These are phyloP conservation scores for Adansonia gregorii DNA, from an alignment of 441 rosid species.

Conservation along the genomic window DNA sequence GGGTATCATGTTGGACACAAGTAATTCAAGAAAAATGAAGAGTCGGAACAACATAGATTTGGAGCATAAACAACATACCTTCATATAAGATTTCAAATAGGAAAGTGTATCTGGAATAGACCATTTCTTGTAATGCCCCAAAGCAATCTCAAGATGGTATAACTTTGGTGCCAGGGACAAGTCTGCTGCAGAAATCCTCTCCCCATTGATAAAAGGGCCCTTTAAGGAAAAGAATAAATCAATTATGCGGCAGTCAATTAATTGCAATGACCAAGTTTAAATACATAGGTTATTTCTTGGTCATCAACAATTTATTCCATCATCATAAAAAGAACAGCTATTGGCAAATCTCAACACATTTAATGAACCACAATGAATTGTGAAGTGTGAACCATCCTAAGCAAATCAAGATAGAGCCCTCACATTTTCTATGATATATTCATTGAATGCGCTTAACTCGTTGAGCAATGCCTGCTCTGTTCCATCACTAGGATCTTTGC, in stretches of 20 bases:
- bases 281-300: neutral
- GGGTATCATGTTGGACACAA: too few relatives aligned
- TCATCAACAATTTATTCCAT: neutral
- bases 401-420: constrained; percentile 35
- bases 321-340: neutral
- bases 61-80: constrained; percentile 40
- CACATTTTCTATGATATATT: constrained; percentile 71
- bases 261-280: neutral
- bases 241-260: neutral
- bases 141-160: constrained; percentile 67
- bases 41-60: neutral
- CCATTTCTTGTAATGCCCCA: constrained; percentile 75
- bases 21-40: too few relatives aligned
- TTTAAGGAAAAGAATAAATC: constrained; percentile 25
- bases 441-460: constrained; percentile 70
- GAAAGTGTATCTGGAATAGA: constrained; percentile 68
- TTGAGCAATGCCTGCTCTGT: constrained; percentile 71
- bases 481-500: constrained; percentile 84
- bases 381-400: neutral
- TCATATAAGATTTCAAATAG: constrained; percentile 56
- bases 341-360: neutral
- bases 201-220: constrained; percentile 76
- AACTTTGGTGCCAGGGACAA: constrained; percentile 65
- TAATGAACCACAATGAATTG: neutral
- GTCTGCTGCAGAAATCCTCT: constrained; percentile 67